Base-by-base conservation (phyloP, 345 rosid species). In the Populus davidiana region DNA sequence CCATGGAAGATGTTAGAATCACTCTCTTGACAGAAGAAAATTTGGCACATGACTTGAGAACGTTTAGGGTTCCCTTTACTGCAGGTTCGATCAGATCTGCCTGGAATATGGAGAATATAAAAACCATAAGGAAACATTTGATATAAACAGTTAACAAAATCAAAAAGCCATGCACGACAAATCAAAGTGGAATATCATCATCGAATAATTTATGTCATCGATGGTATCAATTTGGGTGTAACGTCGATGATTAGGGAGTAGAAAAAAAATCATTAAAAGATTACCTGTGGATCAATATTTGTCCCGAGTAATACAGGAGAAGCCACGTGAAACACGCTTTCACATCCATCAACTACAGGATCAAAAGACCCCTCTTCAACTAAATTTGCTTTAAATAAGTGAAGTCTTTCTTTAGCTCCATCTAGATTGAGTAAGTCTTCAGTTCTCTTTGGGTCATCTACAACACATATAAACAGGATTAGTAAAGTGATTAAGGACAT, bases 1-100 rank as follows among this genome's bases (percentile, higher is more conserved):
- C 68, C 16, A 43, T 18, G 14, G 79, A 77, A 21, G 79, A 77
- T 17, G 79, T 69, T 77, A 77, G 6, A 56, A 77, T 49, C 73
- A 69, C 79, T 14, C 74, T 27, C 27, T 59, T 77, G 33, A 77
- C 25, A 27, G 74, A 77, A 39, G 14, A 61, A 13, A 27, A 56
- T 69, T 59, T 77, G 0, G 67, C 10, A 43, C 79, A 77, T 23
- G 74, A 69, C 52, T 5, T 77, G 62, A 77, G 79, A 41, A 77
- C 79, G 41, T 77, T 77, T 5, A 69, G 49, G 6, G 79, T 77
- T 41, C 79, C 79, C 16, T 69, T 69, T 21, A 77, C 27, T 3
- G 79, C 79, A 69, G 79, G 79, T 17, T 77, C 74, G 1, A 77
- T 69, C 6, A 69, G 6, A 12, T 77, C 39, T 21, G 35, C 70